A percentile compares a stretch with the other conserved stretches of the same genome.
Evolutionary conservation across 1,284 basidiomycete genomes (phyloP).

Genomic region (Heliocybe sulcata): DNA sequence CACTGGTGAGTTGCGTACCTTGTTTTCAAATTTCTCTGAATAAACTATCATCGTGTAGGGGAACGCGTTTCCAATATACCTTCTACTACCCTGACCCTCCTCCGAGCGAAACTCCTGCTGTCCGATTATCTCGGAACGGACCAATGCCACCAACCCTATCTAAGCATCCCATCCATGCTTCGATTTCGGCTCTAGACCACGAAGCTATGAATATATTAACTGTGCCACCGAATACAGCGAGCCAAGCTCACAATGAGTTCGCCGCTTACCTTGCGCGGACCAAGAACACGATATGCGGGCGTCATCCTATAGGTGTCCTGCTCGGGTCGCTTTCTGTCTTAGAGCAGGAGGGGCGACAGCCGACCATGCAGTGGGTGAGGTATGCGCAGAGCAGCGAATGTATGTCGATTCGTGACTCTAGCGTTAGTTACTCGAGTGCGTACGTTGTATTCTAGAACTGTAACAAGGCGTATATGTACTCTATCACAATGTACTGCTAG

Average conservation of each 20-base stretch:
- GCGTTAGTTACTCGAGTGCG: conserved; percentile 94
- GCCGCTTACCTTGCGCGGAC: conserved; percentile 73
- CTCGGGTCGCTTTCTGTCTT: conserved; percentile 68
- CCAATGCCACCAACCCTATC: conserved; percentile 30
- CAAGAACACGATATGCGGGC: conserved; percentile 95
- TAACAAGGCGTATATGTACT: conserved; percentile 1
- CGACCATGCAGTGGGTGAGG: conserved; percentile 68
- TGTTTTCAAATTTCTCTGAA: background rate
- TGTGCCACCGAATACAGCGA: conserved; percentile 44
- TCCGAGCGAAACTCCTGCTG: conserved; percentile 36
- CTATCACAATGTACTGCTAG: background rate
- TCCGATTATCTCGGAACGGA: conserved; percentile 42
- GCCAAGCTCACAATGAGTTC: conserved; percentile 58
- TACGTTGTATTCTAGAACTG: conserved; percentile 47
- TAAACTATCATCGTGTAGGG: conserved; percentile 45
- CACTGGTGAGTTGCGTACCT: conserved; percentile 66
- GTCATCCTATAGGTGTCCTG: conserved; percentile 92
- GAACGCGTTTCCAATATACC: conserved; percentile 84
- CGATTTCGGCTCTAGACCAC: conserved; percentile 71
- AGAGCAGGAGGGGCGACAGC: conserved; percentile 37
- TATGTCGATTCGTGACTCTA: conserved; percentile 64
- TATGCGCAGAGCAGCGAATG: conserved; percentile 92
- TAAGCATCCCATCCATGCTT: conserved; percentile 54
- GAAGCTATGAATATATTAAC: conserved; percentile 73
- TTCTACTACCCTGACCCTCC: conserved; percentile 78